Percentiles rank a stretch among this genome's conserved stretches.
Evolutionary conservation across 805 yeast species (phyloP).

Genomic region (Teunomyces kruisii): DNA sequence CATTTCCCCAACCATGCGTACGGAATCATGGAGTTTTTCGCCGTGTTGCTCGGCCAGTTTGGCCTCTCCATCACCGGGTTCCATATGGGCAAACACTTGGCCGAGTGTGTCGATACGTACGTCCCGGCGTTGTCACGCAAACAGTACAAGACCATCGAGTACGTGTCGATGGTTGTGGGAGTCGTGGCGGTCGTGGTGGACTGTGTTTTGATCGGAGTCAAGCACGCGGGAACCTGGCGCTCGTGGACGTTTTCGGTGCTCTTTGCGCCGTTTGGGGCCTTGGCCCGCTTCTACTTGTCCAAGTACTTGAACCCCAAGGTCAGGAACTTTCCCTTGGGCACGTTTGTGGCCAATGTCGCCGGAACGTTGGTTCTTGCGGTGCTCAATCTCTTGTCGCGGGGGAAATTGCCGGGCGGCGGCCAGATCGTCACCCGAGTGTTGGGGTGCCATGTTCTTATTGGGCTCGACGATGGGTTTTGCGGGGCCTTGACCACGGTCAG

Average conservation of each 20-base stretch:
- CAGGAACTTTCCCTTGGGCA: slow-evolving; percentile 54
- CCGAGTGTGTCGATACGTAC: slow-evolving; percentile 22
- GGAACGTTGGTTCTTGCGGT: slow-evolving; percentile 38
- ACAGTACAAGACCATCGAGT: slow-evolving; percentile 22
- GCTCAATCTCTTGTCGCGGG: slow-evolving; percentile 45
- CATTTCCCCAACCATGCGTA: slow-evolving; percentile 64
- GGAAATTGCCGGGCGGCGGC: slow-evolving; percentile 25
- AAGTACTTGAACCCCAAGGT: slow-evolving; percentile 43
- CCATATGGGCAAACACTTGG: slow-evolving; percentile 55
- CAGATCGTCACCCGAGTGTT: slow-evolving; percentile 30
- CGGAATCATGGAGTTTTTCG: slow-evolving; percentile 73
- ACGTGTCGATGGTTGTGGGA: slow-evolving; percentile 20
- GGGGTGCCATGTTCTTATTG: slow-evolving; percentile 53
- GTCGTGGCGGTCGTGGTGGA: slow-evolving; percentile 19
- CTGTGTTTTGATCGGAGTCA: slow-evolving; percentile 40
- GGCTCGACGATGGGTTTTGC: slow-evolving; percentile 64
- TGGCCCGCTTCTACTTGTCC: slow-evolving; percentile 55
- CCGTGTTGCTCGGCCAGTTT: slow-evolving; percentile 61
- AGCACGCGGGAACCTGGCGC: slow-evolving; percentile 48
- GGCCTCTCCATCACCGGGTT: slow-evolving; percentile 61
- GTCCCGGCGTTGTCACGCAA: slow-evolving; percentile 15
- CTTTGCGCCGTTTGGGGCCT: slow-evolving; percentile 73
- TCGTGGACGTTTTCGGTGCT: slow-evolving; percentile 66
- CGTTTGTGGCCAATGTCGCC: slow-evolving; percentile 37
- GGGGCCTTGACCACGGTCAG: slow-evolving; percentile 75